Evolutionary conservation across 2,329 filamentous ascomycete genomes (phyloP), one percentile per base, ranked within the genome.

Genomic region (Rhinocladiella mackenziei): DNA sequence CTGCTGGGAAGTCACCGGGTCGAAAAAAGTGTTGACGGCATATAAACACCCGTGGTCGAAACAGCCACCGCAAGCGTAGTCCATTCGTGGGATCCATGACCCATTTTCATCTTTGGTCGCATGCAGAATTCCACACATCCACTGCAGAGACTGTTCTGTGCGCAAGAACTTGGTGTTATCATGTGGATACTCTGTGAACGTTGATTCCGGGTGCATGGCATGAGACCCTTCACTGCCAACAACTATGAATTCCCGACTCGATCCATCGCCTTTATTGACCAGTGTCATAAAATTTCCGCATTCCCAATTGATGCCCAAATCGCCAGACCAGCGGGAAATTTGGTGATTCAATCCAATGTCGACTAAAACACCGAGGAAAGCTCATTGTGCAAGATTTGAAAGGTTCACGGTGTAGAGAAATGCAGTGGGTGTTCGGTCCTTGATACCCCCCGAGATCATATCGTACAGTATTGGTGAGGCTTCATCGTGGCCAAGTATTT

Each of bases 291-390:
- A 65, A 50, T 72, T 75, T 15, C 64, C 67, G 7, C 70, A 70
- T 50, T 76, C 73, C 71, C 72, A 75, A 39, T 77, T 77, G 7
- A 68, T 60, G 0, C 73, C 74, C 8, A 73, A 62, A 32, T 76
- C 71, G 2, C 73, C 70, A 0, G 66, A 68, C 72, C 74, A 76
- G 34, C 62, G 58, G 0, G 69, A 69, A 0, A 65, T 57, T 4
- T 58, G 58, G 19, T 64, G 62, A 17, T 68, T 68, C 6, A 65
- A 51, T 0, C 64, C 65, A 4, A 72, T 50, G 36, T 72, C 60
- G 3, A 68, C 51, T 17, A 76, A 56, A 3, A 64, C 62, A 2
- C 71, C 70, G 4, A 72, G 33, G 29, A 71, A 76, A 13, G 59
- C 50, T 74, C 74, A 76, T 8, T 64, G 58, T 1, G 59, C 60